Conservation (phyloP, 768 basidiomycete genomes). For the Phylloporus sp. region DNA sequence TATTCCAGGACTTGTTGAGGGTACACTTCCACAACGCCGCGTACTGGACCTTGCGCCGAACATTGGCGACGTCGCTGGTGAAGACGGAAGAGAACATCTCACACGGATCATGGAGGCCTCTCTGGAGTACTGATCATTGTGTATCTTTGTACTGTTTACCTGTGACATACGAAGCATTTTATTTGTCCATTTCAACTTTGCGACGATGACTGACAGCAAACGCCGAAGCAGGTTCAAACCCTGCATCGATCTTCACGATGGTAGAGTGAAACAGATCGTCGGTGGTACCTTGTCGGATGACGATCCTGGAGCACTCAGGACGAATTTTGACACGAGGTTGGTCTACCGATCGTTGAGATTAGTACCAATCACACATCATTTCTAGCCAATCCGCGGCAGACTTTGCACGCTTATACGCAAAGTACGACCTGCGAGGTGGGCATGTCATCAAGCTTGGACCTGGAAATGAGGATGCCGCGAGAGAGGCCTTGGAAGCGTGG, state of each 20-base stretch:
- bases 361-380: slow-evolving; percentile 5
- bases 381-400: slow-evolving; percentile 69
- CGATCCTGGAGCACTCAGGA: slow-evolving; percentile 56
- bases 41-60: slow-evolving; percentile 92
- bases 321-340: slow-evolving; percentile 89
- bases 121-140: slow-evolving; percentile 55
- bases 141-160: slow-evolving; percentile 8
- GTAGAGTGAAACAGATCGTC: slow-evolving; percentile 96
- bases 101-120: slow-evolving; percentile 75
- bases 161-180: slow-evolving; percentile 1
- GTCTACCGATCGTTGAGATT: slow-evolving; percentile 3
- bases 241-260: slow-evolving; percentile 95
- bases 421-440: slow-evolving; percentile 69
- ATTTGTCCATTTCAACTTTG: neutral
- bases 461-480: slow-evolving; percentile 86
- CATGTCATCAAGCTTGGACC: slow-evolving; percentile 96
- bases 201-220: slow-evolving; percentile 18
- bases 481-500: slow-evolving; percentile 79
- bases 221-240: slow-evolving; percentile 66
- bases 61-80: slow-evolving; percentile 75
- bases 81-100: slow-evolving; percentile 80
- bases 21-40: slow-evolving; percentile 86
- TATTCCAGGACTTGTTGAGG: slow-evolving; percentile 74
- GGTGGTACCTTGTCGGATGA: slow-evolving; percentile 84
- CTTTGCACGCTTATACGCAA: slow-evolving; percentile 74